Percentiles rank a stretch among this genome's conserved stretches.
Conservation (phyloP, 345 rosid genomes). For the Brassica cretica region DNA sequence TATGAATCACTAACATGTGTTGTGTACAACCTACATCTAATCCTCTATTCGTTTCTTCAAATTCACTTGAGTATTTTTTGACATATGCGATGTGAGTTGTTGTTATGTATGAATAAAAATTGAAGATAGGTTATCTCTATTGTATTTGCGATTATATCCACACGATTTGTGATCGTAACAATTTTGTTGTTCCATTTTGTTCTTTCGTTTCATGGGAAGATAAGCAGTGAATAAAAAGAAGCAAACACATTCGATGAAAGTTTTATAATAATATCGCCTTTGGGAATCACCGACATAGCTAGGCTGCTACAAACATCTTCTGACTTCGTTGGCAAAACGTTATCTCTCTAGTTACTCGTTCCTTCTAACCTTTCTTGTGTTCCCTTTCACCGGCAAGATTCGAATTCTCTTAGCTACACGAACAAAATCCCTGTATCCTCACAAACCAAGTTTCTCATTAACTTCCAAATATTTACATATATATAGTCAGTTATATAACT, state of each 20-base stretch:
- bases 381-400: slow-evolving; percentile 72
- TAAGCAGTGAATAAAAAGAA: slow-evolving; percentile 2
- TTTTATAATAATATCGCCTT: slow-evolving; percentile 30
- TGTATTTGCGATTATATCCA: slow-evolving; percentile 1
- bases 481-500: not conserved
- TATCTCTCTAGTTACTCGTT: slow-evolving; percentile 29
- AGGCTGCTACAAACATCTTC: slow-evolving; percentile 21
- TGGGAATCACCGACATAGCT: slow-evolving; percentile 8
- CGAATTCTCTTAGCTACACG: slow-evolving; percentile 90
- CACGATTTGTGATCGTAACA: not conserved
- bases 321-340: slow-evolving; percentile 27
- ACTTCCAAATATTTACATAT: not conserved
- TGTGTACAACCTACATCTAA: not conserved
- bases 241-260: slow-evolving; percentile 28
- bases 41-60: not conserved
- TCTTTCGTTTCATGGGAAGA: not conserved
- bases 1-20: slow-evolving; percentile 26
- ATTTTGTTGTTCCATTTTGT: not conserved
- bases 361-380: slow-evolving; percentile 51
- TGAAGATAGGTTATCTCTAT: not conserved
- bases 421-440: slow-evolving; percentile 68
- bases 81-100: not conserved
- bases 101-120: not conserved
- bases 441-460: slow-evolving; percentile 13
- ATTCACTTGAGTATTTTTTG: not conserved